Conservation (phyloP, 1,284 basidiomycete genomes). For the Psilocybe mexicana region DNA sequence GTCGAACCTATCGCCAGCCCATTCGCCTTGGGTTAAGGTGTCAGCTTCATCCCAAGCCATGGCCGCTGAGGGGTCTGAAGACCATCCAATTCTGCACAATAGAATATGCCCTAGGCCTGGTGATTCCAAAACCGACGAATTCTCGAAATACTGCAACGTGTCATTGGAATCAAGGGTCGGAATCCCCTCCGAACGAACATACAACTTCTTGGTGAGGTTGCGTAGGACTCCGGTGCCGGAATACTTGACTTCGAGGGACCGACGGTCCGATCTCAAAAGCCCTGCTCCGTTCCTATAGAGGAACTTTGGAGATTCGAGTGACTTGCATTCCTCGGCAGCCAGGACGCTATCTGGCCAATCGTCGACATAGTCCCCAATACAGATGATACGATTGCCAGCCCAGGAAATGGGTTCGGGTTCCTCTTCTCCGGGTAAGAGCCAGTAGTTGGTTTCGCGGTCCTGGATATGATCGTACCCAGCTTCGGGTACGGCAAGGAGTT, state of each 20-base stretch:
- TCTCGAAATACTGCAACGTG: neutral
- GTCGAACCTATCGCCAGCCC: conserved; percentile 21
- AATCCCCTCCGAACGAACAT: neutral
- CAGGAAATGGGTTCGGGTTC: conserved; percentile 1
- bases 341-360: conserved; percentile 1
- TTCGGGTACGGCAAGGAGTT: no score
- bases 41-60: neutral
- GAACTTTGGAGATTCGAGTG: neutral
- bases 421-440: no score
- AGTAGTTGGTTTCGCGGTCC: neutral
- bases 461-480: no score
- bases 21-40: conserved; percentile 6
- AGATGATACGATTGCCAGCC: conserved; percentile 19
- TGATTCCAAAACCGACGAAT: neutral
- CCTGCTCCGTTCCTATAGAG: no score
- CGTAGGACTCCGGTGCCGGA: conserved; percentile 9
- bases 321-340: neutral
- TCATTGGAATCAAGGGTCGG: no score
- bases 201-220: conserved; percentile 21
- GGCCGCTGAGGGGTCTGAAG: conserved; percentile 2
- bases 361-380: conserved; percentile 15
- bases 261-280: neutral
- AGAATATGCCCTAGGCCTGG: neutral
- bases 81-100: conserved; percentile 16
- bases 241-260: neutral